phyloP scores from a whole-genome alignment of 2,329 filamentous ascomycete genomes.

The Hymenoscyphus infarciens region DNA sequence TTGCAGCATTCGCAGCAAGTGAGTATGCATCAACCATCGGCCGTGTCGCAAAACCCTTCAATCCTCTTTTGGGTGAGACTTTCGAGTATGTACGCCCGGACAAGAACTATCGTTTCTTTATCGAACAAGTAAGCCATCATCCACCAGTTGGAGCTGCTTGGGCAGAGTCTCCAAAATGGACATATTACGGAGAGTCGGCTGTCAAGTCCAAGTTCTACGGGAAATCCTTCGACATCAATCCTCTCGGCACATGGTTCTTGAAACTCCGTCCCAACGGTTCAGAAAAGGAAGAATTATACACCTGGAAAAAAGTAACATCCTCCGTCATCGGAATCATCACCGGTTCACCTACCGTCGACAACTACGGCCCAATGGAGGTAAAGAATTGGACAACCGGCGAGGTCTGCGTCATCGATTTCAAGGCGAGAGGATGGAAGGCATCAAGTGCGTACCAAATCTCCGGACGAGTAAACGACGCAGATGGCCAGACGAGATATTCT shows the following conservation, averaged over 20 bases:
- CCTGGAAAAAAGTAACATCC: conserved; percentile 98
- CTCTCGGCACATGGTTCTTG: conserved; percentile 94
- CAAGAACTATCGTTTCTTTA: conserved; percentile 97
- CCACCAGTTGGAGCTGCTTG: conserved; percentile 90
- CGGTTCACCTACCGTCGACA: conserved; percentile 93
- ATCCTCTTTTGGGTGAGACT: conserved; percentile 91
- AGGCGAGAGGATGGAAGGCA: conserved; percentile 92
- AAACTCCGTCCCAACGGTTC: conserved; percentile 72
- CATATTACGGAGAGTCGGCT: conserved; percentile 93
- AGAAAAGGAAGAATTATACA: conserved; percentile 82
- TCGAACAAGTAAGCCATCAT: conserved; percentile 97
- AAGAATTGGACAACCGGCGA: conserved; percentile 97
- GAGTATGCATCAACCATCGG: conserved; percentile 97
- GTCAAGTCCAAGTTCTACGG: conserved; percentile 97
- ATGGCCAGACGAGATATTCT: conserved; percentile 80
- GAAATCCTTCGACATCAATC: conserved; percentile 95
- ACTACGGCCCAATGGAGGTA: conserved; percentile 95
- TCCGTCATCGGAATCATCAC: conserved; percentile 99
- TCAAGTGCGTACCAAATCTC: conserved; percentile 84
- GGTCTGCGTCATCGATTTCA: conserved; percentile 86
- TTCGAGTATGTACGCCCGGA: conserved; percentile 95
- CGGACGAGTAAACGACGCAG: conserved; percentile 77
- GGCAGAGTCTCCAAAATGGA: conserved; percentile 91
- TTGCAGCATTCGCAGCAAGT: conserved; percentile 91
- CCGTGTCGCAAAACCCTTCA: conserved; percentile 96